phyloP scores from a whole-genome alignment of 805 yeast genomes.

The Spathaspora arborariae region DNA sequence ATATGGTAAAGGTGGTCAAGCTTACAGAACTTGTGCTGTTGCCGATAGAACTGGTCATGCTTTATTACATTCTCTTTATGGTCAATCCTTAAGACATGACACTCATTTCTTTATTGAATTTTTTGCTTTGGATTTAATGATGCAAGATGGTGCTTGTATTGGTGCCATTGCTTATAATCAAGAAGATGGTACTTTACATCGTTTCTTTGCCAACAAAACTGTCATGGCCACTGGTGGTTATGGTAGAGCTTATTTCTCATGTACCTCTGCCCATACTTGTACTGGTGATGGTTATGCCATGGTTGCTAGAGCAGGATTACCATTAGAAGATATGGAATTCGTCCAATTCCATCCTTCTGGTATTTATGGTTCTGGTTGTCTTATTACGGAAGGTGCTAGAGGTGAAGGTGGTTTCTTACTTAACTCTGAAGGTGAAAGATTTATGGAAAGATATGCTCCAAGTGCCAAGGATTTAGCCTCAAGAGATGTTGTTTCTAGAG shows the following conservation, averaged over 20 bases:
- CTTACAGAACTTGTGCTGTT: slow-evolving; percentile 98
- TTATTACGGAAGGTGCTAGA: slow-evolving; percentile 98
- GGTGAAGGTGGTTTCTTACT: slow-evolving; percentile 98
- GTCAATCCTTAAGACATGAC: slow-evolving; percentile 95
- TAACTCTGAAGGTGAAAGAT: slow-evolving; percentile 98
- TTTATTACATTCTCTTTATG: slow-evolving; percentile 90
- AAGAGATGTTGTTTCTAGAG: slow-evolving; percentile 97
- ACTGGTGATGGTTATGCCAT: slow-evolving; percentile 99
- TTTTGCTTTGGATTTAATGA: slow-evolving; percentile 91
- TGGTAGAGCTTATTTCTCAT: slow-evolving; percentile 98
- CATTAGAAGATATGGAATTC: slow-evolving; percentile 95
- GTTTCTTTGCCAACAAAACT: slow-evolving; percentile 96
- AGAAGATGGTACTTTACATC: slow-evolving; percentile 97
- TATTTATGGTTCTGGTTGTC: slow-evolving; percentile 98
- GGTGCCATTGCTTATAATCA: slow-evolving; percentile 98
- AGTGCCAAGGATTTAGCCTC: slow-evolving; percentile 98
- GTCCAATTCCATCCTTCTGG: slow-evolving; percentile 99
- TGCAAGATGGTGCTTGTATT: slow-evolving; percentile 93
- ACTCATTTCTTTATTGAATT: slow-evolving; percentile 98
- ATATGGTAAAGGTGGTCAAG: slow-evolving; percentile 98
- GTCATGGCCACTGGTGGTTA: slow-evolving; percentile 98
- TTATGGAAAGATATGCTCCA: slow-evolving; percentile 99
- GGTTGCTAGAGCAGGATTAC: slow-evolving; percentile 98
- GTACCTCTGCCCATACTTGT: slow-evolving; percentile 99
- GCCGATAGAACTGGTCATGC: slow-evolving; percentile 99